Evolutionary conservation across 768 basidiomycete genomes (phyloP), one percentile per base, ranked within the genome.

Genomic region (Pholiota microspora): DNA sequence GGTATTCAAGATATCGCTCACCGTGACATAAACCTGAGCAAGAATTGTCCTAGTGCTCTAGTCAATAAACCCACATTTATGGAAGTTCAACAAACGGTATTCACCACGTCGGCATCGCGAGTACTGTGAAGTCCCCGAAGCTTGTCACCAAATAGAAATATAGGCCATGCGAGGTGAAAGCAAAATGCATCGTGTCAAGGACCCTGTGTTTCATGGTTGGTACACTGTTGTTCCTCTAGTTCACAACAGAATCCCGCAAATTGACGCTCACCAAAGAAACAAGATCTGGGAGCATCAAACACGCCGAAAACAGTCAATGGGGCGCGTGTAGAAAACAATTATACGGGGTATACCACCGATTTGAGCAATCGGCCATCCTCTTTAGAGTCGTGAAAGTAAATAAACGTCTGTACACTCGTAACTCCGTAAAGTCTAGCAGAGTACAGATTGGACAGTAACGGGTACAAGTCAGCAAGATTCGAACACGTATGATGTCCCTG

Each of bases 141-240:
- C 51, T 55, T 1, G 53, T 49, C 25, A 60, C 27, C 12, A 60
- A 4, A 24, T 60, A 60, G 50, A 57, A 54, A 28, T 60, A 60
- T n/a, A 60, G 13, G 1, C 53, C 56, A 52, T 57, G 49, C 15
- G 27, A 16, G 15, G 53, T 55, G 29, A 60, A 57, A 4, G 40
- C 46, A 15, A 57, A 35, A 23, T 60, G 59, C 16, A 57, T 31
- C 6, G 56, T 54, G 25, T 57, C 59, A 2, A 60, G 51, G 18
- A 57, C 25, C 56, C 59, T 57, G 24, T n/a, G 13, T 23, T 4
- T 10, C 4, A 7, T 10, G 2, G 7, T 42, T 42, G 2, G 40
- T 10, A 3, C 18, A 42, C 4, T 21, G 8, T 18, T 23, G n/a
- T n/a, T n/a, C n/a, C n/a, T n/a, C n/a, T n/a, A n/a, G n/a, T n/a